Percentiles rank a stretch among this genome's conserved stretches.
These are phyloP conservation scores for Miscanthus lutarioriparius DNA, from an alignment of 176 grass and related monocot species.

Conservation along the genomic window DNA sequence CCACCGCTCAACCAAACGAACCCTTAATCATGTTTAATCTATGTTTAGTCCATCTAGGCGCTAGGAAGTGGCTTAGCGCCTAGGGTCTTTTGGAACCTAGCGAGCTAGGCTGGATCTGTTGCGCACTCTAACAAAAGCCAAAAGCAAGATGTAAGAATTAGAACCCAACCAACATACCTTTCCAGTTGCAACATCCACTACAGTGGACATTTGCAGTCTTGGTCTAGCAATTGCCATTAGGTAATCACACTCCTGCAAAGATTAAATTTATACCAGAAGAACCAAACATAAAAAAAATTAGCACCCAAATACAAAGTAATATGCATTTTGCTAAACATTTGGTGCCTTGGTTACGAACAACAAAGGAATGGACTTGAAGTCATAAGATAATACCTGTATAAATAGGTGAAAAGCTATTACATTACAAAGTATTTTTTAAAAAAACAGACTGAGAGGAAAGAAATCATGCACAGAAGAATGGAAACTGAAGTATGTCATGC, in stretches of 20 bases:
- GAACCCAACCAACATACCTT: slow-evolving; percentile 42
- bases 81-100: no score
- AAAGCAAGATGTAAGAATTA: no score
- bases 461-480: background rate
- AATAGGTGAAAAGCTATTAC: background rate
- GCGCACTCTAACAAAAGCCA: no score
- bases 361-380: background rate
- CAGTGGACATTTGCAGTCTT: slow-evolving; percentile 65
- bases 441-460: background rate
- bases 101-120: no score
- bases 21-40: no score
- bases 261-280: slow-evolving; percentile 4
- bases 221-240: slow-evolving; percentile 88
- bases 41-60: no score
- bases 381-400: background rate
- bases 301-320: slow-evolving; percentile 1
- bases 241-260: slow-evolving; percentile 86
- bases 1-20: no score
- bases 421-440: background rate
- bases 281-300: background rate
- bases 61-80: no score
- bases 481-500: background rate
- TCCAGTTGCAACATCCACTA: slow-evolving; percentile 77
- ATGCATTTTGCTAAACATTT: background rate
- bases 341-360: background rate